Evolutionary conservation across 1,284 basidiomycete genomes (phyloP), one percentile per base, ranked within the genome.

Genomic region (Ustilago sp.): DNA sequence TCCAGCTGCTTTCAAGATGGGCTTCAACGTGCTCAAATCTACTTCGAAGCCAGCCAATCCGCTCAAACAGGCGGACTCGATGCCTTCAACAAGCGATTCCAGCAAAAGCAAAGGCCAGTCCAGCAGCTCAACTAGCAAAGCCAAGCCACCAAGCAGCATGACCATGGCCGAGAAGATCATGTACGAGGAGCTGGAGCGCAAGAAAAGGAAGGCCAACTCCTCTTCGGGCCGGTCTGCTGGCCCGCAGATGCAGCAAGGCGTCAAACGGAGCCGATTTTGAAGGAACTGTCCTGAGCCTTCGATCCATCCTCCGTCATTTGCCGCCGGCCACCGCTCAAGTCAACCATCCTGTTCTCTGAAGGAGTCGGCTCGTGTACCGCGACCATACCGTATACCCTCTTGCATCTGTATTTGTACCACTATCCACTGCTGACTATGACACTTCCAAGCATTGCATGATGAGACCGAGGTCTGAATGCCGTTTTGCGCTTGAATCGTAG

Each of bases 101-200:
- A 31, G 3, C 13, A 34, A 34, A 8, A 63, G 45, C n/a, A 34
- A 47, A 4, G 48, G 51, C 32, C 15, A 57, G 45, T 19, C 63
- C 15, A 48, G 53, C 61, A 41, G 35, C 57, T 57, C 56, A 17
- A 13, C 62, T 8, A 43, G 47, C 48, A 65, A 62, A 50, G n/a
- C 43, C 9, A 72, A 62, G 53, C 76, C 74, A 9, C 80, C 74
- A 1, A 63, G 54, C 34, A 68, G 68, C 62, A 63, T 80, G 58
- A 81, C 82, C 12, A 80, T 80, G 59, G 83, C 83, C 1, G 83
- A 85, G 55, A 75, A 77, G 52, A 85, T 85, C 66, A 85, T 83
- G 64, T 64, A 75, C 39, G 83, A 85, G 50, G 83, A 85, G 45
- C 56, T 81, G 35, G 73, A 65, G 60, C 70, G 66, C 31, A 71